These are phyloP conservation scores for Periconia sp. DNA, from an alignment of 2,329 filamentous ascomycete genomes.

Conservation along the genomic window DNA sequence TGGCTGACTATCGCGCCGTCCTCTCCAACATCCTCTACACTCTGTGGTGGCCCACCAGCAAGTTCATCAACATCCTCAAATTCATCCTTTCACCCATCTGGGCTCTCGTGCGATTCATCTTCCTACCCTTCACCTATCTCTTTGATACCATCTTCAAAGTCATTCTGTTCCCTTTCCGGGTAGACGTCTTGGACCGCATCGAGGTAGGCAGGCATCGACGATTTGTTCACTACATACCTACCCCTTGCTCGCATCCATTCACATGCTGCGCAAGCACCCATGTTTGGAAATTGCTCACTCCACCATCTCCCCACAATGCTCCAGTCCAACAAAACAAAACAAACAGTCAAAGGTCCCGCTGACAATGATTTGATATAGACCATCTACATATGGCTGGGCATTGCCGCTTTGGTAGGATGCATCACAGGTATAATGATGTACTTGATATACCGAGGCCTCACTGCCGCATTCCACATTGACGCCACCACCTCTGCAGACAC, in stretches of 20 bases:
- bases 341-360: slow-evolving; percentile 14
- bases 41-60: slow-evolving; percentile 42
- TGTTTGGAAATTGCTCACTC: not conserved
- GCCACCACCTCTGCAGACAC: slow-evolving; percentile 3
- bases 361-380: slow-evolving; percentile 24
- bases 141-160: slow-evolving; percentile 45
- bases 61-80: slow-evolving; percentile 41
- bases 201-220: slow-evolving; percentile 51
- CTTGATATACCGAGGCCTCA: slow-evolving; percentile 58
- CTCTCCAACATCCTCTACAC: slow-evolving; percentile 36
- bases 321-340: slow-evolving; percentile 10
- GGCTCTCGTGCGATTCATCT: slow-evolving; percentile 47
- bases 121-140: slow-evolving; percentile 56
- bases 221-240: too few species aligned
- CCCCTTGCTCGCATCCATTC: not conserved
- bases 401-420: slow-evolving; percentile 69
- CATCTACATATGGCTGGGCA: slow-evolving; percentile 61
- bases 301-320: not conserved
- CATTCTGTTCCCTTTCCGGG: slow-evolving; percentile 51
- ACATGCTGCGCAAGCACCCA: not conserved
- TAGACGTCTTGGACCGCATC: slow-evolving; percentile 52
- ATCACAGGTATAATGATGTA: slow-evolving; percentile 62
- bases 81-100: slow-evolving; percentile 52
- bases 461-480: slow-evolving; percentile 52
- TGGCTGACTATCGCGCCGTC: slow-evolving; percentile 34